A percentile compares a stretch with the other conserved stretches of the same genome.
Evolutionary conservation across 768 basidiomycete species (phyloP).

Genomic region (Paxillus involutus): DNA sequence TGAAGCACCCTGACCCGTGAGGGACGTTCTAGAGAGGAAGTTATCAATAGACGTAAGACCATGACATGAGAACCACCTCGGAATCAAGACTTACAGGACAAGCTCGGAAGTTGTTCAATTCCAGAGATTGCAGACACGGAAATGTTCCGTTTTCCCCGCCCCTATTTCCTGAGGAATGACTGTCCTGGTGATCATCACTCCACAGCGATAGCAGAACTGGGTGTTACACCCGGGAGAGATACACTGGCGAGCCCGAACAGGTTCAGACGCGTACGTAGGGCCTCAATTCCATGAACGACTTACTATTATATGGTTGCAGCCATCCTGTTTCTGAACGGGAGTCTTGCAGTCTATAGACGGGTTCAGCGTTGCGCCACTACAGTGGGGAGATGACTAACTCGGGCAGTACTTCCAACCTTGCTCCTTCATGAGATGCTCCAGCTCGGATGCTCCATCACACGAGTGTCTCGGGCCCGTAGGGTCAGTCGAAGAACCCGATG

Average conservation of each 20-base stretch:
- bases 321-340: conserved; percentile 48
- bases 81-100: not conserved
- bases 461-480: conserved; percentile 44
- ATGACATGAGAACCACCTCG: too few relatives aligned
- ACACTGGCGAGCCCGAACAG: conserved; percentile 36
- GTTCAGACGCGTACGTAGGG: not conserved
- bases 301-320: conserved; percentile 63
- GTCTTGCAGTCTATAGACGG: conserved; percentile 41
- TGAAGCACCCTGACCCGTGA: too few relatives aligned
- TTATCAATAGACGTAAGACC: too few relatives aligned
- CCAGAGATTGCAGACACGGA: conserved; percentile 8
- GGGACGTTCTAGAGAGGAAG: too few relatives aligned
- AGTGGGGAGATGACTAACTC: conserved; percentile 34
- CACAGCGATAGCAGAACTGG: conserved; percentile 56
- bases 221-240: conserved; percentile 57
- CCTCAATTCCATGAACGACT: conserved; percentile 16
- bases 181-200: conserved; percentile 42
- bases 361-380: not conserved
- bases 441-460: conserved; percentile 57
- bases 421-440: conserved; percentile 48
- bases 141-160: conserved; percentile 34
- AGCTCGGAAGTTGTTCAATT: not conserved
- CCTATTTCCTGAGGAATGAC: conserved; percentile 33
- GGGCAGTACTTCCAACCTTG: conserved; percentile 67
- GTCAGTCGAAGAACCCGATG: conserved; percentile 12